Percentiles rank a stretch among this genome's conserved stretches.
These are phyloP conservation scores for Psophocarpus tetragonolobus DNA, from an alignment of 306 rosid genomes.

Conservation along the genomic window DNA sequence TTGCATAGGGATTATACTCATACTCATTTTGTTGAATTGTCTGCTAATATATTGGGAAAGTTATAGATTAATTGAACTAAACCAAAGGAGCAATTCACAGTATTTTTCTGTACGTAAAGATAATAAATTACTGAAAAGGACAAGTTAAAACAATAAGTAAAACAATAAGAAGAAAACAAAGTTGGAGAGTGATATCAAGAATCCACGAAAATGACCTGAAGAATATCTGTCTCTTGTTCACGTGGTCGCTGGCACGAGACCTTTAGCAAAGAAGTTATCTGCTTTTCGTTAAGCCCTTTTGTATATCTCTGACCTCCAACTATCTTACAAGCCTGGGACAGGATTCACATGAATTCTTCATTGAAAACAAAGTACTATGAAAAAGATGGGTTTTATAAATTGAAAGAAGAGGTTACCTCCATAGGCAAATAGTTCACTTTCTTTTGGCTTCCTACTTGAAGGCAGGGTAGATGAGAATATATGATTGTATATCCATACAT, in stretches of 20 bases:
- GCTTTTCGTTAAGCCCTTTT: conserved; percentile 50
- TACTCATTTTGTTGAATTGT: conserved; percentile 45
- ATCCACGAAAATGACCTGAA: conserved; percentile 40
- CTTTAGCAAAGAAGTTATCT: conserved; percentile 51
- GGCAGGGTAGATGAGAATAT: conserved; percentile 52
- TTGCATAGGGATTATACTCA: conserved; percentile 46
- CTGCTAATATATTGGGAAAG: conserved; percentile 27
- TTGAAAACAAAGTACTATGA: neutral
- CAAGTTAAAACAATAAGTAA: neutral
- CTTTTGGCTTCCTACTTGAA: conserved; percentile 54
- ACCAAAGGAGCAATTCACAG: neutral
- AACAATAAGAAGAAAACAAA: neutral
- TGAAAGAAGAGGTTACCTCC: conserved; percentile 42
- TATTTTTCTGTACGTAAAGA: neutral
- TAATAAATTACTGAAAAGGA: neutral
- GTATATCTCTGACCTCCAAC: conserved; percentile 56
- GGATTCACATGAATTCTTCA: conserved; percentile 4
- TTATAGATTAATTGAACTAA: neutral
- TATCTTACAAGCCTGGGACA: conserved; percentile 50
- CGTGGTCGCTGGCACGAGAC: conserved; percentile 57
- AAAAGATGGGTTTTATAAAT: neutral
- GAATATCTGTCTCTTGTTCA: conserved; percentile 50
- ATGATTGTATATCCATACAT: conserved; percentile 50
- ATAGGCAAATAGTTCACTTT: conserved; percentile 53
- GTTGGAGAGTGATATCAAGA: neutral